Evolutionary conservation across 192 early-diverging fungal genomes (phyloP).

Genomic region (Coemansia pectinata): DNA sequence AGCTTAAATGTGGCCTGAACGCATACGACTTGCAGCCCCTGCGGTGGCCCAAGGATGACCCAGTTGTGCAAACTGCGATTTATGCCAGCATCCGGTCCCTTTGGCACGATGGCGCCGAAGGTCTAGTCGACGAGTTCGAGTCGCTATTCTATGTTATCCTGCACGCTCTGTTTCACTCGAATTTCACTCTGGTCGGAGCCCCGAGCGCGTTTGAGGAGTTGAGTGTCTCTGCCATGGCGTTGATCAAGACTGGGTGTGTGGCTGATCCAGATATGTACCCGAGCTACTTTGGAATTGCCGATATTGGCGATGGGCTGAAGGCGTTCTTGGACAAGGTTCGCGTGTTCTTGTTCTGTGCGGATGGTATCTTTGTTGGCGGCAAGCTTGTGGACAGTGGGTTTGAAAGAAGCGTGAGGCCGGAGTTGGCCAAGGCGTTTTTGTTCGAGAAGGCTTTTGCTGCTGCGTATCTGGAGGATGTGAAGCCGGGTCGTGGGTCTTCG

Average conservation of each 20-base stretch:
- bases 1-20: not conserved
- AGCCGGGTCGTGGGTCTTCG: not conserved
- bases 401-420: not conserved
- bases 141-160: conserved; percentile 21
- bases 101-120: not conserved
- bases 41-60: not conserved
- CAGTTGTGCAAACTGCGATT: not conserved
- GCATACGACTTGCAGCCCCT: not conserved
- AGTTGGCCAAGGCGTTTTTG: not conserved
- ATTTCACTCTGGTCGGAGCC: not conserved
- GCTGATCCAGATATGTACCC: not conserved
- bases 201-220: not conserved
- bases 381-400: not conserved
- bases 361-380: not conserved
- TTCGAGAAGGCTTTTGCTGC: not conserved
- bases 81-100: conserved; percentile 18
- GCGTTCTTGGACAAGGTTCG: not conserved
- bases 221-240: not conserved
- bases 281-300: not conserved
- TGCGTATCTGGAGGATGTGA: not conserved
- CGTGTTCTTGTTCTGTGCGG: not conserved
- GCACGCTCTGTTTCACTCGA: not conserved
- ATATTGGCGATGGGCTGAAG: not conserved
- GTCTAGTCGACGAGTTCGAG: conserved; percentile 15
- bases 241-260: not conserved